Percentiles rank a stretch among this genome's conserved stretches.
These are phyloP conservation scores for Podospora didyma DNA, from an alignment of 495 filamentous ascomycete genomes.

Conservation along the genomic window DNA sequence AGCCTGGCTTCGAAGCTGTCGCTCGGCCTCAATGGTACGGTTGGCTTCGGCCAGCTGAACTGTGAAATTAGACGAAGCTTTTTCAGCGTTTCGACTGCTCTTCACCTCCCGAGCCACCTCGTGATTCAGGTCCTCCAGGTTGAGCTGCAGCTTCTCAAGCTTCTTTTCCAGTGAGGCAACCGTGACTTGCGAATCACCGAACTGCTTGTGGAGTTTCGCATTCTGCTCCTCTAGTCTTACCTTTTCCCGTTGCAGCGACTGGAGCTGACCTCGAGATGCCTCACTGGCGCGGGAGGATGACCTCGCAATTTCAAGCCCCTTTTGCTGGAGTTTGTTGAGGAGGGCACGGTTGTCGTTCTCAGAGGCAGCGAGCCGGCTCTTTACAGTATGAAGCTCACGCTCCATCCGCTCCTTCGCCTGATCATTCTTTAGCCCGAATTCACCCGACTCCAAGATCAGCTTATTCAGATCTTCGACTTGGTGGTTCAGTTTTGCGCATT, in stretches of 20 bases:
- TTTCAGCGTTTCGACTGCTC: constrained; percentile 85
- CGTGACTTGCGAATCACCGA: constrained; percentile 81
- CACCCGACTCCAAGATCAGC: constrained; percentile 81
- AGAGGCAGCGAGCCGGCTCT: constrained; percentile 84
- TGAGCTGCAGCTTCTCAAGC: constrained; percentile 88
- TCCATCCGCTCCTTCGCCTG: constrained; percentile 91
- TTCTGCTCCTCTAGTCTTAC: constrained; percentile 78
- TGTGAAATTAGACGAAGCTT: constrained; percentile 74
- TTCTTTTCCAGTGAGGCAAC: constrained; percentile 90
- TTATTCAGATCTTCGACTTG: constrained; percentile 79
- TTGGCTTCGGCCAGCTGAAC: constrained; percentile 87
- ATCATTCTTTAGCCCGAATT: constrained; percentile 81
- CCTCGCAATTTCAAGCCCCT: constrained; percentile 92
- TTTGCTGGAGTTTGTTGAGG: constrained; percentile 94
- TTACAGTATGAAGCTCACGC: constrained; percentile 86
- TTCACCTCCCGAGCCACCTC: constrained; percentile 90
- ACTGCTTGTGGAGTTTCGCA: constrained; percentile 72
- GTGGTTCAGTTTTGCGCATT: constrained; percentile 66
- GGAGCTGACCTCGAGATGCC: constrained; percentile 72
- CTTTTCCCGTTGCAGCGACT: constrained; percentile 79
- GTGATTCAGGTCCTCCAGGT: constrained; percentile 88
- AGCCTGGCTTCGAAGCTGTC: constrained; percentile 78
- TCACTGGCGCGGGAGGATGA: constrained; percentile 85
- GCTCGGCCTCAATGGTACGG: constrained; percentile 83
- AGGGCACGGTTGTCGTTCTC: constrained; percentile 97